Base-by-base conservation (phyloP, 495 filamentous ascomycete species). In the Cercophora scortea region DNA sequence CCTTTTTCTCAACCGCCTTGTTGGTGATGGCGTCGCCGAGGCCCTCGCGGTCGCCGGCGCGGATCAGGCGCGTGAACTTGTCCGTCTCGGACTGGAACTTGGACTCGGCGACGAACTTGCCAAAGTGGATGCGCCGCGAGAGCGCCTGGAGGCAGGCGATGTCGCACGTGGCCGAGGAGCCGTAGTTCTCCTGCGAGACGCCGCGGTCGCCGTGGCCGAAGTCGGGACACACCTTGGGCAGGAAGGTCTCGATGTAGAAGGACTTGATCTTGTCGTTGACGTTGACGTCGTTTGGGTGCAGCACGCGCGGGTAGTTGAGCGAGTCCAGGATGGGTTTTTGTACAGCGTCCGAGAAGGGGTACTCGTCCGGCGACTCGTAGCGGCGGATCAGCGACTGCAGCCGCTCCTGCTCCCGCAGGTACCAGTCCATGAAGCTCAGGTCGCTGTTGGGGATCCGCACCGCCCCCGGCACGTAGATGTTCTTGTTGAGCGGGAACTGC, bases 71-170 rank as follows among this genome's bases (percentile, higher is more conserved):
- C 1, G 89, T 88, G 67, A 90, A 97, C 50, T 64, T 73, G 59
- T 92, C 88, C 32, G 83, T 79, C 59, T 96, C 89, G 52, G 86
- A 81, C 60, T 78, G 81, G 68, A 96, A 99, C 76, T 99, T 99
- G n/a, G 88, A 85, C 75, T 99, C 94, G 10, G 94, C 94, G 5
- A 99, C 94, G 62, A 96, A 96, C 75, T 96, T 99, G 51, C 94
- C 94, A 70, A 96, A 99, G 68, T 99, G 94, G 55, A 99, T 89
- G 45, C 94, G 78, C 15, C 91, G 78, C 42, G 90, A 95, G 10
- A 99, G 74, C 13, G 94, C 88, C 73, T 99, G 94, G 47, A 99
- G 72, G 62, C 87, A 92, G 33, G 79, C 76, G 33, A 99, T 93
- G 69, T 99, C 94, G 66, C 85, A 88, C 1, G 89, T 95, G 0